These are phyloP conservation scores for Verbena officinalis DNA, from an alignment of 257 asterid genomes.

Conservation along the genomic window DNA sequence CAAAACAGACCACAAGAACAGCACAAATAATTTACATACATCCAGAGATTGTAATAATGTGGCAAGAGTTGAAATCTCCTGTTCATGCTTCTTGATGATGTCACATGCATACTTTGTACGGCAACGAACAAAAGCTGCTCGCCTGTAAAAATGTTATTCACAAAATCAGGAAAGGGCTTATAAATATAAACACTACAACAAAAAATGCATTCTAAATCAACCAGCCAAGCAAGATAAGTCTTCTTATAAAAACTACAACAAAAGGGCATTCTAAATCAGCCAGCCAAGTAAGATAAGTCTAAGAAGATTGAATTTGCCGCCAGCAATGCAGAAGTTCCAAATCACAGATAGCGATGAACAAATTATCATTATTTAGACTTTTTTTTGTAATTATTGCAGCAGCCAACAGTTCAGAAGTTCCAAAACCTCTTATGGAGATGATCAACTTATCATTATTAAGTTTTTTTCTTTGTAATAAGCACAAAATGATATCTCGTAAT, in stretches of 20 bases:
- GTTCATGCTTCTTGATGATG: slow-evolving; percentile 50
- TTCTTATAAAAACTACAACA: not conserved
- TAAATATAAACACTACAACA: not conserved
- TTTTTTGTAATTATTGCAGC: not conserved
- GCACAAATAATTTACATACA: slow-evolving; percentile 52
- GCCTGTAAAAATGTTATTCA: slow-evolving; percentile 44
- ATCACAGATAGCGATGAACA: not conserved
- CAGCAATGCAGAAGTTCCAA: not conserved
- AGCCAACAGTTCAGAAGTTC: no score
- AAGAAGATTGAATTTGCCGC: no score
- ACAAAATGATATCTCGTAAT: not conserved
- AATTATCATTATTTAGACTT: not conserved
- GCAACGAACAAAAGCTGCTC: slow-evolving; percentile 75
- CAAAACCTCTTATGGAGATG: not conserved
- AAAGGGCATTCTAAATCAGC: not conserved
- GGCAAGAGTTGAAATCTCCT: slow-evolving; percentile 85
- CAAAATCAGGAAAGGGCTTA: slow-evolving; percentile 2
- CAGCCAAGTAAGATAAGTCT: not conserved
- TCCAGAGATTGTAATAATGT: slow-evolving; percentile 62
- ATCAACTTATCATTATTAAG: not conserved
- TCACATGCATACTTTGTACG: slow-evolving; percentile 51
- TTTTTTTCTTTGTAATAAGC: not conserved
- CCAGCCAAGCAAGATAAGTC: not conserved
- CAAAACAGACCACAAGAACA: no score
- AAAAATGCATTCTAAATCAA: not conserved